Base-by-base conservation (phyloP, 352 stramenopile species). In the Globisporangium barbulae region DNA sequence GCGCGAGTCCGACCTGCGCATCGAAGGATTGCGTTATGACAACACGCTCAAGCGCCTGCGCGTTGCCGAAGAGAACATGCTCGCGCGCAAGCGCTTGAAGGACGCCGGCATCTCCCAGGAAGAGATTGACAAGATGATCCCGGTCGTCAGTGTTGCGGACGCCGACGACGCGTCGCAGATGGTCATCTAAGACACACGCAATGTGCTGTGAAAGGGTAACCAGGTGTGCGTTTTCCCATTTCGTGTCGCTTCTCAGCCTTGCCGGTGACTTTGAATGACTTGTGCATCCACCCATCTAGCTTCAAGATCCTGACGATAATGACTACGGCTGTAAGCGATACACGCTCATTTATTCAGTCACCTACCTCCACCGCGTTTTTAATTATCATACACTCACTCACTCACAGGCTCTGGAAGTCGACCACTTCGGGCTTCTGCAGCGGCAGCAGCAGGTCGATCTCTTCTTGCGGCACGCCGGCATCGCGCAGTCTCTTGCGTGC, bases 81-180 rank as follows among this genome's bases (percentile, higher is more conserved):
- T 85, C n/a, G 70, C 76, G 41, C 70, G 76, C 49, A 82, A 83
- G 57, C 76, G 73, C 45, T 53, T 85, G 62, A 66, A 73, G 30
- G 75, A 85, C 59, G 77, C 75, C 3, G 65, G 65, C 47, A 63
- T 71, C 35, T 12, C 59, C 3, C 61, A 71, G 39, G 53, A 58
- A 2, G 60, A 71, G 53, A 64, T 71, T 47, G 65, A 71, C 45
- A 59, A 49, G 42, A 64, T 71, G 53, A 49, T 71, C 19, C 65
- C 65, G 35, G 22, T 61, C 0, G 52, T 61, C 19, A 56, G 53
- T 41, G 7, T 56, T 22, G 25, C 41, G 13, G 28, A 10, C 3
- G 52, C 30, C 4, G 61, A 66, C 10, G 52, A 61, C 21, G 5
- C 19, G 39, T 10, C 52, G n/a, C 41, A 63, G 30, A 54, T 10